Evolutionary conservation across 2,329 filamentous ascomycete species (phyloP), one percentile per base, ranked within the genome.

Genomic region (Phialophora macrospora): DNA sequence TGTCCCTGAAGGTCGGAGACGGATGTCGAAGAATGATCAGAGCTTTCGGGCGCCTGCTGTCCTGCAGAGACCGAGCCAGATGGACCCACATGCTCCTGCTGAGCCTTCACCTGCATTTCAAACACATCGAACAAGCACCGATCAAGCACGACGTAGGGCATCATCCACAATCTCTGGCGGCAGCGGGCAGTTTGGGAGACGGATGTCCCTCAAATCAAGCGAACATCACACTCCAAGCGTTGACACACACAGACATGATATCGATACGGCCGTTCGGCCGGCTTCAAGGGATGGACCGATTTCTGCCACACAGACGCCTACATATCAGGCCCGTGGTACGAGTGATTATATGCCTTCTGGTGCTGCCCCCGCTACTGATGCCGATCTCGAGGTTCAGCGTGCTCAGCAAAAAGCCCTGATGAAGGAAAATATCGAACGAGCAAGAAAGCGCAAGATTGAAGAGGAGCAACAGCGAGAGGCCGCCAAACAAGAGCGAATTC

Each of bases 81-180:
- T 85, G 55, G 88, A 91, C 22, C 81, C 85, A 26, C 78, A 79
- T 67, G 85, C 85, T 4, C 90, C 90, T 41, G 89, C 90, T 30
- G 94, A 97, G 75, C 91, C 93, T 14, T 96, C 93, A 34, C 84
- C 91, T 49, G 90, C 92, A 4, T 97, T 96, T 75, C 93, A 97
- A 76, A 92, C 91, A 3, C 87, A 86, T 71, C 86, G 92, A 66
- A 85, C 85, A 41, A 87, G 82, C 70, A 82, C 80, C 17, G 88
- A 90, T 67, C 88, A 90, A 70, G 87, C 87, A 66, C 88, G 93
- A 70, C 88, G 93, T 67, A 88, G 94, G 68, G 90, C 90, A 64
- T 97, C 94, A 17, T 98, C 94, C 1, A 96, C 93, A 74, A 90
- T 96, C 48, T 97, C 93, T 76, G 93, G 92, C 62, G 91, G 90